Evolutionary conservation across 306 rosid genomes (phyloP), one percentile per base, ranked within the genome.

Genomic region (Inga oerstediana): DNA sequence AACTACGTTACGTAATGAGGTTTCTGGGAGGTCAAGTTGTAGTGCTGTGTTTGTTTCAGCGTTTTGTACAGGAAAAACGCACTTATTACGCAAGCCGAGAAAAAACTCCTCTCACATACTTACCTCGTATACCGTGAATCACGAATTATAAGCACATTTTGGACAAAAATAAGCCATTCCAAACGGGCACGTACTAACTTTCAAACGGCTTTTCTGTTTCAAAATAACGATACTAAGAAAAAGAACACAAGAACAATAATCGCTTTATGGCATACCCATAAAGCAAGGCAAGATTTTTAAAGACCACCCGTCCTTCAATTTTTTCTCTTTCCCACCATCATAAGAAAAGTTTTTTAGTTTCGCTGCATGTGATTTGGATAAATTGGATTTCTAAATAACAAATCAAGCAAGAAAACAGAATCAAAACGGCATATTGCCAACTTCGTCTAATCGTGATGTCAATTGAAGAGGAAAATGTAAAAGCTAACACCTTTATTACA

Each of bases 231-330:
- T 10, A 69, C 4, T 39, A 8, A 0, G 48, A 0, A 41, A n/a
- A 43, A 41, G 75, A 41, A 44, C 35, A 71, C 2, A 66, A 17
- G 17, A 39, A 27, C 30, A 39, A 9, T 22, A 5, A 35, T 19
- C n/a, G 74, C 37, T 74, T 67, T 65, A 10, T 16, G 72, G 27
- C 64, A 32, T 41, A 19, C 8, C 71, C 44, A 0, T 49, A 65
- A 78, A 79, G 65, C 51, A 20, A 58, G 81, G 59, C 87, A 66
- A 15, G 19, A 75, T 16, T 84, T 49, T 52, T 37, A 34, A 34
- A 30, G 43, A 14, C 19, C 34, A 41, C 43, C 43, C 71, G 43
- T 65, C 71, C 43, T 32, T 32, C n/a, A 65, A 65, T 13, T 65
- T 15, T 15, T 65, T 8, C 2, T 32, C n/a, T 32, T 8, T 32